Evolutionary conservation across 2,329 filamentous ascomycete genomes (phyloP).

Genomic region (Fonsecaea pugnacius): DNA sequence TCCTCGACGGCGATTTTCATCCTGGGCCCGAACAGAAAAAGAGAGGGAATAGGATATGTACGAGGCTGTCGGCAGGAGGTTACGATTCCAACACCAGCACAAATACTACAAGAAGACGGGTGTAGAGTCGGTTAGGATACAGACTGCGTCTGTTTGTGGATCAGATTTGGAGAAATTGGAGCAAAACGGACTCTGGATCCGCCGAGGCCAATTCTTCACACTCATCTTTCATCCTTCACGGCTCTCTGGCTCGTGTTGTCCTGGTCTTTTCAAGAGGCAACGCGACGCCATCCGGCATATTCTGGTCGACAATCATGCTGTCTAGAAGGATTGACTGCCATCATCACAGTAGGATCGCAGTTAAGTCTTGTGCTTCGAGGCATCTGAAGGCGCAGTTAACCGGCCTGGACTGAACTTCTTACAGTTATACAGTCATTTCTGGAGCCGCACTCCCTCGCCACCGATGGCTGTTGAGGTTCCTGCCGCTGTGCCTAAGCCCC

Average conservation of each 20-base stretch:
- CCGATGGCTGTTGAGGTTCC: too few species aligned
- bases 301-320: too few species aligned
- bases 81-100: neutral
- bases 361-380: neutral
- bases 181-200: neutral
- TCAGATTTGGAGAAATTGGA: conserved; percentile 3
- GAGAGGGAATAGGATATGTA: too few species aligned
- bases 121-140: neutral
- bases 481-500: too few species aligned
- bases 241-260: neutral
- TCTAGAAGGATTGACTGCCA: neutral
- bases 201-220: neutral
- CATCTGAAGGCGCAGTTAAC: neutral
- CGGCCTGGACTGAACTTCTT: neutral
- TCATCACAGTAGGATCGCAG: neutral
- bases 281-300: too few species aligned
- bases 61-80: neutral
- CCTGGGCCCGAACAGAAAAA: neutral
- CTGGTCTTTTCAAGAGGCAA: neutral
- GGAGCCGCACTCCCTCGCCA: too few species aligned
- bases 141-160: neutral
- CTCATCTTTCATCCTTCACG: neutral
- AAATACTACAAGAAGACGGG: neutral
- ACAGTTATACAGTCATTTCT: too few species aligned
- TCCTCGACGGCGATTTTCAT: conserved; percentile 10